A percentile compares a stretch with the other conserved stretches of the same genome.
These are phyloP conservation scores for Vaccinium vitisidaea DNA, from an alignment of 148 eudicot species.

Conservation along the genomic window DNA sequence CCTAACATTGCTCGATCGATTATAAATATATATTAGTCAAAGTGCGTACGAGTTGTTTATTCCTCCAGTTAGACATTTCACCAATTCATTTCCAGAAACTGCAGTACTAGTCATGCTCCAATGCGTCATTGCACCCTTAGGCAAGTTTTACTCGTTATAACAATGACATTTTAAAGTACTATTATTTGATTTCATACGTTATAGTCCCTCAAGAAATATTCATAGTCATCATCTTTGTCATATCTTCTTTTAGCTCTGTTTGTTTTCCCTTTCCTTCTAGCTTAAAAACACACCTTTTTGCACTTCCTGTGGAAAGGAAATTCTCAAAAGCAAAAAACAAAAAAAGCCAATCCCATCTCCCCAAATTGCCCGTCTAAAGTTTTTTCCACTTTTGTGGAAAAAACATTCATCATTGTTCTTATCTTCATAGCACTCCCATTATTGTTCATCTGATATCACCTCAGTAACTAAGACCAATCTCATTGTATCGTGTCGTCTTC, in stretches of 20 bases:
- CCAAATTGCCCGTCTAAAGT: conserved; percentile 48
- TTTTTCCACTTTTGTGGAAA: conserved; percentile 31
- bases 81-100: conserved; percentile 1
- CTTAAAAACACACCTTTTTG: conserved; percentile 19
- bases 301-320: conserved; percentile 27
- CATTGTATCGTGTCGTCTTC: neutral
- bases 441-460: conserved; percentile 15
- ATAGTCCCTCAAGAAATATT: neutral
- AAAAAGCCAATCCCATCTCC: conserved; percentile 25
- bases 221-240: neutral
- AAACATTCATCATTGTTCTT: conserved; percentile 25
- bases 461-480: conserved; percentile 7
- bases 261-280: conserved; percentile 11
- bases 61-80: neutral
- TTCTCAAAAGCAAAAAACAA: conserved; percentile 6
- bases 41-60: neutral
- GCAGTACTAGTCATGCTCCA: neutral
- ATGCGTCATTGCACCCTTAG: neutral
- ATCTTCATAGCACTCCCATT: conserved; percentile 15
- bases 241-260: conserved; percentile 1
- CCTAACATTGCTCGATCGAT: no score
- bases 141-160: neutral
- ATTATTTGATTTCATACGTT: neutral
- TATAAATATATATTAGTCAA: no score
- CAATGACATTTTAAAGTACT: neutral